Conservation (phyloP, 768 basidiomycete species). For the Pleurotus ostreatus region DNA sequence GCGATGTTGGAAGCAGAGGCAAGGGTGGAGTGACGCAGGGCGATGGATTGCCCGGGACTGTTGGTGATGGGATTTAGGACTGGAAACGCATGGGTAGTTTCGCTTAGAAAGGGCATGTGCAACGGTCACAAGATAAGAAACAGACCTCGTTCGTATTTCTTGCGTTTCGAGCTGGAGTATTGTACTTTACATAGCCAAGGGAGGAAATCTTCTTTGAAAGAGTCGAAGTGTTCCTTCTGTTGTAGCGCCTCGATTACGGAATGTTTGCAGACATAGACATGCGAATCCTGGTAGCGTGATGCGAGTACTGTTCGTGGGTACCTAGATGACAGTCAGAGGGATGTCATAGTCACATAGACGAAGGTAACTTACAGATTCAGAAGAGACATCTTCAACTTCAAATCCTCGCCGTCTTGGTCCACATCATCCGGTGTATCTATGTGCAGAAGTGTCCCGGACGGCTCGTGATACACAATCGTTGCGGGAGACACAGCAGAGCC, state of each 20-base stretch:
- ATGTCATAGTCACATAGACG: neutral
- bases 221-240: constrained; percentile 69
- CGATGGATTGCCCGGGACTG: constrained; percentile 40
- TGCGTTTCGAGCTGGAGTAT: constrained; percentile 58
- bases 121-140: neutral
- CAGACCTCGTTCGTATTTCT: constrained; percentile 57
- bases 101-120: neutral
- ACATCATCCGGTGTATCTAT: constrained; percentile 67
- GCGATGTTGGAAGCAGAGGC: constrained; percentile 34
- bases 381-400: constrained; percentile 73
- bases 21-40: constrained; percentile 60
- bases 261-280: constrained; percentile 85
- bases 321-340: constrained; percentile 30
- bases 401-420: constrained; percentile 65
- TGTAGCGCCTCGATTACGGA: constrained; percentile 69
- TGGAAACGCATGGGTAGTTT: constrained; percentile 16
- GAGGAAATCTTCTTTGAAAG: constrained; percentile 84
- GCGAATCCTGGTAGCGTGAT: constrained; percentile 72
- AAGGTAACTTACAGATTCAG: constrained; percentile 49
- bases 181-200: constrained; percentile 91
- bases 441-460: constrained; percentile 62
- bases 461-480: constrained; percentile 68
- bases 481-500: constrained; percentile 36
- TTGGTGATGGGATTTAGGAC: constrained; percentile 45
- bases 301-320: constrained; percentile 72